Evolutionary conservation across 768 basidiomycete genomes (phyloP), one percentile per base, ranked within the genome.

Genomic region (Lactarius evosmus): DNA sequence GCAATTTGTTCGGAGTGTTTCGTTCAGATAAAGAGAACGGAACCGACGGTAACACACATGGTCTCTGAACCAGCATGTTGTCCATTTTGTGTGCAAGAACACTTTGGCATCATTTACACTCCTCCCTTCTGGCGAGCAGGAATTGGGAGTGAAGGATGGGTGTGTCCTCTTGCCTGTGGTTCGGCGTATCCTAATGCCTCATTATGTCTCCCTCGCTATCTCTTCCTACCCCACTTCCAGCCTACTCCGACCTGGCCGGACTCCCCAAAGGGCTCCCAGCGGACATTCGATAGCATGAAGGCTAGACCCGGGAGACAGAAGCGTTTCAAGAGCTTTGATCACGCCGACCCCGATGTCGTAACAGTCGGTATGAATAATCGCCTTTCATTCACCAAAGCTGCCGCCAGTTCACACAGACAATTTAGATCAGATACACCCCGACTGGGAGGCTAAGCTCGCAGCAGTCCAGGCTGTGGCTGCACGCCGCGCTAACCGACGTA

Each of bases 1-100:
- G 89, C 92, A 25, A 96, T 99, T 66, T 99, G 97, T 74, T 98
- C 97, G 40, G 97, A 99, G 76, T 99, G 97, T 74, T 98, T 99
- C 72, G 94, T 98, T 25, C 96, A 98, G 77, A 98, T 99, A 78
- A 98, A 98, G 79, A 89, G 97, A 60, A 85, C 84, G 38, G 97
- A 99, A 67, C 94, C 97, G 7, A 96, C 94, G 0, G 82, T 93
- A 7, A 98, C 95, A 0, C 95, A 98, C 76, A 81, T 98, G 64
- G 93, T 95, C 58, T 96, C 95, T 9, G 97, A 99, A 71, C 94
- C 95, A 2, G 95, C 96, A 16, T 91, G 93, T 2, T 99, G 97
- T 74, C 97, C 97, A 7, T 99, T 92, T 73, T 99, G 97, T 70
- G 93, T 98, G 34, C 96, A 98, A 76, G 89, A 95, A 52, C 95